These are phyloP conservation scores for Beauveria scarabaeidicola DNA, from an alignment of 2,329 filamentous ascomycete genomes.

Conservation along the genomic window DNA sequence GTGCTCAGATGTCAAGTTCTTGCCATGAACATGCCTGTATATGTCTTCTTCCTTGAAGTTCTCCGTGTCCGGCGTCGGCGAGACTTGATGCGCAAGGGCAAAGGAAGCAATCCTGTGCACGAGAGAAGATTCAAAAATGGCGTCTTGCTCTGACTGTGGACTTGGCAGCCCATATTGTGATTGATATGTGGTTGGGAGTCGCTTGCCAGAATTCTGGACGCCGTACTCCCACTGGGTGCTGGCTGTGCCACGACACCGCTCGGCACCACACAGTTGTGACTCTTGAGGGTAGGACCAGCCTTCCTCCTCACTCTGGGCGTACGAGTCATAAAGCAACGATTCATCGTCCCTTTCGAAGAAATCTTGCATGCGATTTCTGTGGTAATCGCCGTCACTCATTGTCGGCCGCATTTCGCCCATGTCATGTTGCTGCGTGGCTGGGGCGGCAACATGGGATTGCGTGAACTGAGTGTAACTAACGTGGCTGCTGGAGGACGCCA, in stretches of 20 bases:
- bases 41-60: constrained; percentile 4
- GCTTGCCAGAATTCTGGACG: background rate
- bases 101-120: background rate
- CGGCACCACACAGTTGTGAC: background rate
- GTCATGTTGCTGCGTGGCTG: background rate
- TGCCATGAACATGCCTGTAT: constrained; percentile 1
- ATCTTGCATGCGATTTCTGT: background rate
- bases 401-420: background rate
- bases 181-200: background rate
- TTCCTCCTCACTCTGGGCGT: background rate
- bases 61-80: background rate
- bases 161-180: background rate
- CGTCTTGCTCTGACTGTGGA: background rate
- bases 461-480: background rate
- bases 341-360: background rate
- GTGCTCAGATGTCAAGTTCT: constrained; percentile 3
- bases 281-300: background rate
- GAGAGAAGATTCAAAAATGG: background rate
- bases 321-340: background rate
- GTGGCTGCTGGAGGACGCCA: background rate
- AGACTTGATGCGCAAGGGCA: background rate
- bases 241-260: background rate
- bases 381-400: background rate
- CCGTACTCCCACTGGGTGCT: background rate
- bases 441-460: background rate